A percentile compares a stretch with the other conserved stretches of the same genome.
Conservation (phyloP, 352 stramenopile species). For the Phytophthora sp. region DNA sequence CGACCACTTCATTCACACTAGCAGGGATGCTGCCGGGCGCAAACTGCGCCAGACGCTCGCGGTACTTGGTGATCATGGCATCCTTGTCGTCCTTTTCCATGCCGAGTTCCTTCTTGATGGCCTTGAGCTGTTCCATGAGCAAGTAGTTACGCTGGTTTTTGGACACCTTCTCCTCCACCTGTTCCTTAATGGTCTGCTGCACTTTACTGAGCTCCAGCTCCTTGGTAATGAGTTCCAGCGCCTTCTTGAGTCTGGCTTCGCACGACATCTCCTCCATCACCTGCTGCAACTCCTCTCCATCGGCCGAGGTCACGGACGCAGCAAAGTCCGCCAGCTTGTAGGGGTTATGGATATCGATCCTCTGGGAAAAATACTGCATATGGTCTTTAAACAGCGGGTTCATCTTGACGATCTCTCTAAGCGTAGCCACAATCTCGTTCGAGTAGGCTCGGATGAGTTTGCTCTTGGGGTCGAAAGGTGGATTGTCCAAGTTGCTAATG, state of each 20-base stretch:
- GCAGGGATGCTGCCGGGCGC: constrained; percentile 65
- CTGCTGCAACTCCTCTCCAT: constrained; percentile 92
- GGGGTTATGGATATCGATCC: constrained; percentile 95
- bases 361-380: constrained; percentile 96
- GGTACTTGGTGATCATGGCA: constrained; percentile 96
- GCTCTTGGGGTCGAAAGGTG: constrained; percentile 69
- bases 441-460: constrained; percentile 95
- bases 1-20: constrained; percentile 93
- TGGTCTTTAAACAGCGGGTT: constrained; percentile 98
- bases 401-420: constrained; percentile 96
- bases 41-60: constrained; percentile 83
- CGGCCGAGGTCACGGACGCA: constrained; percentile 93
- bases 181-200: constrained; percentile 97
- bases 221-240: constrained; percentile 97
- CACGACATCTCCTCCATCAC: constrained; percentile 97
- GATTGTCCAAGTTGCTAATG: constrained; percentile 81
- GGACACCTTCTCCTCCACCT: constrained; percentile 92
- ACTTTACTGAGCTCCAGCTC: constrained; percentile 96
- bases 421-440: constrained; percentile 97
- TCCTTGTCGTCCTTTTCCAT: constrained; percentile 99
- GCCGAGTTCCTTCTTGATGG: constrained; percentile 99
- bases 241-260: constrained; percentile 95
- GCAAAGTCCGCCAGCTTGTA: constrained; percentile 99
- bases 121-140: constrained; percentile 99
- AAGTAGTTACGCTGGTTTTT: constrained; percentile 98